These are phyloP conservation scores for Aspergillus sp. DNA, from an alignment of 2,329 filamentous ascomycete species.

Conservation along the genomic window DNA sequence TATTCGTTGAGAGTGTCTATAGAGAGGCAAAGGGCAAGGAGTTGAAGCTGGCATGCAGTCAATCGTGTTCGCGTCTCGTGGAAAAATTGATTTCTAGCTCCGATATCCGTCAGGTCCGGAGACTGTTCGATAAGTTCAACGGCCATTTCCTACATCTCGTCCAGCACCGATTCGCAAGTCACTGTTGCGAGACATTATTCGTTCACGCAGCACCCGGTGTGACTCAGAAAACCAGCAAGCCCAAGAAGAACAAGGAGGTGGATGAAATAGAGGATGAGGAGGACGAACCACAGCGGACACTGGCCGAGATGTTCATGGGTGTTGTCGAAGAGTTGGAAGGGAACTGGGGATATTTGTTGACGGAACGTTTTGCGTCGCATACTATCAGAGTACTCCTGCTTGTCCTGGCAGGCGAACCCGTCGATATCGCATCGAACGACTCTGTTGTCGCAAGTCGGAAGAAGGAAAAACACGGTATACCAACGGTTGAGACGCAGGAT, in stretches of 20 bases:
- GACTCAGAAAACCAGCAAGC: constrained; percentile 59
- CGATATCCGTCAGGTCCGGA: constrained; percentile 72
- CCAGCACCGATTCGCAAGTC: constrained; percentile 92
- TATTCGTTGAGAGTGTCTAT: constrained; percentile 76
- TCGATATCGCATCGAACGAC: constrained; percentile 62
- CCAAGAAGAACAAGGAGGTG: constrained; percentile 35
- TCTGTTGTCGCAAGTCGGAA: constrained; percentile 82
- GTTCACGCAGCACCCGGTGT: constrained; percentile 72
- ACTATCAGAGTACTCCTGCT: constrained; percentile 78
- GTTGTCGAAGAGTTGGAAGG: constrained; percentile 84
- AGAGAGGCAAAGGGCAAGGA: constrained; percentile 85
- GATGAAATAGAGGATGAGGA: constrained; percentile 41
- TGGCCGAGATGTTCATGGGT: constrained; percentile 79
- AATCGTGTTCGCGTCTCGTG: constrained; percentile 89
- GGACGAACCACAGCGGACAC: constrained; percentile 50
- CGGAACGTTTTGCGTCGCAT: constrained; percentile 85
- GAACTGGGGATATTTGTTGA: constrained; percentile 74
- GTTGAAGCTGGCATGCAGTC: constrained; percentile 89
- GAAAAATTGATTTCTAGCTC: constrained; percentile 83
- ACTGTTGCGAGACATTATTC: constrained; percentile 94
- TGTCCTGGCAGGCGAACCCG: constrained; percentile 73
- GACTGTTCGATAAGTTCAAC: constrained; percentile 74
- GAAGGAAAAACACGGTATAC: constrained; percentile 73
- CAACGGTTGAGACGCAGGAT: constrained; percentile 43
- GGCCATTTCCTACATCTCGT: constrained; percentile 84